phyloP scores from a whole-genome alignment of 1,139 yeast genomes.

The Blastobotrys aristatus region DNA sequence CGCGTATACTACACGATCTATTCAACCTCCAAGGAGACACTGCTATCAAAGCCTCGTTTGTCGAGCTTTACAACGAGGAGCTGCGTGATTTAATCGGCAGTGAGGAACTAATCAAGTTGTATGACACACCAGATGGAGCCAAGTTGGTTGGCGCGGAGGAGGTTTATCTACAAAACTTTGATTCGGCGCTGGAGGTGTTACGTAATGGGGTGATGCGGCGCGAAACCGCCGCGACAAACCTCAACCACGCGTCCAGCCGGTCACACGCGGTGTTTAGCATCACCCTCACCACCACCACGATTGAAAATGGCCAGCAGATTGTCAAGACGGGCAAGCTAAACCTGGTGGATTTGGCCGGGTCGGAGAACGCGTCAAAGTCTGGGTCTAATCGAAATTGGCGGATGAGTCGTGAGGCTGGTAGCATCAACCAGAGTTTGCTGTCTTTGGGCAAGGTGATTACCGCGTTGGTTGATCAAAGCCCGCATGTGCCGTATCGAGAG shows the following conservation, averaged over 20 bases:
- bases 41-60: constrained; percentile 61
- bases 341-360: constrained; percentile 85
- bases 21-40: constrained; percentile 40
- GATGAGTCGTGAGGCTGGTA: constrained; percentile 76
- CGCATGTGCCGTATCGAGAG: constrained; percentile 81
- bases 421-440: constrained; percentile 75
- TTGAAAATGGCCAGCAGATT: constrained; percentile 44
- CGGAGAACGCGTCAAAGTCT: constrained; percentile 72
- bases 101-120: constrained; percentile 40
- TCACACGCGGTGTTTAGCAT: constrained; percentile 74
- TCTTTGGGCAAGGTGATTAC: constrained; percentile 84
- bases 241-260: constrained; percentile 51
- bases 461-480: constrained; percentile 53
- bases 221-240: constrained; percentile 57
- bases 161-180: constrained; percentile 28
- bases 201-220: constrained; percentile 47
- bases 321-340: constrained; percentile 68
- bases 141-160: constrained; percentile 44
- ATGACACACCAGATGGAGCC: too few relatives aligned
- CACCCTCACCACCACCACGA: constrained; percentile 41
- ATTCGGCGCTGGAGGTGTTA: constrained; percentile 39
- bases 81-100: constrained; percentile 49
- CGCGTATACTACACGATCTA: constrained; percentile 44
- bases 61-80: constrained; percentile 73
- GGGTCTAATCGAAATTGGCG: constrained; percentile 68